Percentiles rank a stretch among this genome's conserved stretches.
These are phyloP conservation scores for Prillingera fragicola DNA, from an alignment of 1,284 basidiomycete species.

Conservation along the genomic window DNA sequence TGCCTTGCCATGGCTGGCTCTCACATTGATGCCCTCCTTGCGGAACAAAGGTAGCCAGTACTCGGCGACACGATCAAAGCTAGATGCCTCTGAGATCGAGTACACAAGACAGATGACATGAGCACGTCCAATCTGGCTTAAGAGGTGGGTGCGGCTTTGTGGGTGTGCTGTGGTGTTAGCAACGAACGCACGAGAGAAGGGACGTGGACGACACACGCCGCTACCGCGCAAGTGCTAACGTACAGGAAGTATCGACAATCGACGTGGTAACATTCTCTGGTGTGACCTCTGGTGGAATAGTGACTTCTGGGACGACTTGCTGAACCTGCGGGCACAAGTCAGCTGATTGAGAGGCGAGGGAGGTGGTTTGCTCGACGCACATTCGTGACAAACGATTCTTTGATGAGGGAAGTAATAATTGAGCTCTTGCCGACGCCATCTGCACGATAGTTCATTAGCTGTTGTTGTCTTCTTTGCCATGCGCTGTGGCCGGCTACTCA, in stretches of 20 bases:
- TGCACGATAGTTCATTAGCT: constrained; percentile 41
- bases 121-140: constrained; percentile 90
- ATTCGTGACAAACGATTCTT: constrained; percentile 83
- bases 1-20: constrained; percentile 14
- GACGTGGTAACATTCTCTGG: constrained; percentile 93
- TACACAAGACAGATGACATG: constrained; percentile 98
- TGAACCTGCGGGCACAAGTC: constrained; percentile 64
- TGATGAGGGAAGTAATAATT: constrained; percentile 90
- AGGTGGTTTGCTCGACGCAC: constrained; percentile 51
- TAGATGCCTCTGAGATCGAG: constrained; percentile 88
- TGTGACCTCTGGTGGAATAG: constrained; percentile 90
- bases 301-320: constrained; percentile 88
- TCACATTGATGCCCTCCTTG: constrained; percentile 86
- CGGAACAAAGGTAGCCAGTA: constrained; percentile 98
- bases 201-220: too few species aligned
- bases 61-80: constrained; percentile 95
- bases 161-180: constrained; percentile 22
- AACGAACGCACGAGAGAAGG: too few species aligned
- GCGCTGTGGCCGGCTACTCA: constrained; percentile 43
- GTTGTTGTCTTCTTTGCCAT: background rate
- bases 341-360: background rate
- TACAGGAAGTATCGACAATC: constrained; percentile 90
- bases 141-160: constrained; percentile 67
- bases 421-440: constrained; percentile 93
- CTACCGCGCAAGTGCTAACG: too few species aligned